Percentiles rank a stretch among this genome's conserved stretches.
phyloP scores from a whole-genome alignment of 2,329 filamentous ascomycete genomes.

The Alternaria arborescens region DNA sequence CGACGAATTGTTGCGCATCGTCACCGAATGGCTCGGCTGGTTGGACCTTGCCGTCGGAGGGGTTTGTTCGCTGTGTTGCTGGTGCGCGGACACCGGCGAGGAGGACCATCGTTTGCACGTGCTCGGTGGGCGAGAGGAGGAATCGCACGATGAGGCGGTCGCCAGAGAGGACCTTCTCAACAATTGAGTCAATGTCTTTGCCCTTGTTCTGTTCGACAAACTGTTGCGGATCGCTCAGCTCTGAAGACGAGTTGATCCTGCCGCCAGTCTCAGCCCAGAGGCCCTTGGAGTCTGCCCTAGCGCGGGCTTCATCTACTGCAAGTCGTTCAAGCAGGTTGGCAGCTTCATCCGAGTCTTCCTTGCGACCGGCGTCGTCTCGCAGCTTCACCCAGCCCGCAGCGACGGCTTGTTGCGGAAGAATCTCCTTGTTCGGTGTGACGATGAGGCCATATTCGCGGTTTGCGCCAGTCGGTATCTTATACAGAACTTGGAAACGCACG shows the following conservation, averaged over 20 bases:
- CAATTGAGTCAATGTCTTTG: slow-evolving; percentile 77
- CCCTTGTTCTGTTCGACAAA: slow-evolving; percentile 88
- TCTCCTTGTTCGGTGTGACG: slow-evolving; percentile 73
- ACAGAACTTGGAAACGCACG: slow-evolving; percentile 83
- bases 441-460: slow-evolving; percentile 89
- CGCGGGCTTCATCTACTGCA: slow-evolving; percentile 77
- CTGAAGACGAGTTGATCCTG: slow-evolving; percentile 79
- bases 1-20: slow-evolving; percentile 87
- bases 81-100: slow-evolving; percentile 89
- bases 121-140: slow-evolving; percentile 80
- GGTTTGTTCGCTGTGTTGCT: slow-evolving; percentile 83
- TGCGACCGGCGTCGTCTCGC: slow-evolving; percentile 90
- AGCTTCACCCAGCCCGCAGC: slow-evolving; percentile 93
- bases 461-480: slow-evolving; percentile 79
- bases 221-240: slow-evolving; percentile 75
- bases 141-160: slow-evolving; percentile 89
- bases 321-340: slow-evolving; percentile 77
- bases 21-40: slow-evolving; percentile 89
- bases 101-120: slow-evolving; percentile 87
- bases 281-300: slow-evolving; percentile 80
- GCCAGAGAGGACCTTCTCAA: slow-evolving; percentile 90
- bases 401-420: slow-evolving; percentile 81
- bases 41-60: slow-evolving; percentile 80
- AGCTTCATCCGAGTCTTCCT: slow-evolving; percentile 84
- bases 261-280: slow-evolving; percentile 75